phyloP scores from a whole-genome alignment of 164 flowering plant genomes.

The Kalanchoe fedtschenkoi region DNA sequence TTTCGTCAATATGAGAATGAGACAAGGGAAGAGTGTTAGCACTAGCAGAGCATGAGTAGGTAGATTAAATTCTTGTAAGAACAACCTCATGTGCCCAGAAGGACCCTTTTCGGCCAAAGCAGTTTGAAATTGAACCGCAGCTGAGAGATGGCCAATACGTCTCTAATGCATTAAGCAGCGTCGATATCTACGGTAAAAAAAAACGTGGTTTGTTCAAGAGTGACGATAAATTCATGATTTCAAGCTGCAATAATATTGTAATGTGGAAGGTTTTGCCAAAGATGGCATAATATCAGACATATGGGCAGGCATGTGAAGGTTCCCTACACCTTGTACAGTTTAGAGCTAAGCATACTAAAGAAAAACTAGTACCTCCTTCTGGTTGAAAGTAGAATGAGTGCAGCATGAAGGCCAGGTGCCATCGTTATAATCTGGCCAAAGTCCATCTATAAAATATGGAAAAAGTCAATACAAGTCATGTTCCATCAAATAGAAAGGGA shows the following conservation, averaged over 20 bases:
- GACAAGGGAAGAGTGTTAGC: conserved; percentile 22
- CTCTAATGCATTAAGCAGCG: conserved; percentile 40
- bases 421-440: conserved; percentile 79
- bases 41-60: neutral
- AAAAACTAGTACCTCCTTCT: conserved; percentile 33
- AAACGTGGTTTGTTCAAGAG: neutral
- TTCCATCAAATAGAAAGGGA: conserved; percentile 1
- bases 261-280: no score
- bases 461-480: no score
- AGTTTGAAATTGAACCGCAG: conserved; percentile 43
- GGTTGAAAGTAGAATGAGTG: conserved; percentile 28
- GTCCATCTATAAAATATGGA: conserved; percentile 43
- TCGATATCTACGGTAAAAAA: conserved; percentile 36
- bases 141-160: conserved; percentile 85
- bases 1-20: conserved; percentile 21
- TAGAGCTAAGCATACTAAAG: neutral
- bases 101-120: conserved; percentile 61
- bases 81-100: conserved; percentile 94
- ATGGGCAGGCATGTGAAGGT: neutral
- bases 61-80: conserved; percentile 7
- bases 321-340: neutral
- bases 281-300: no score
- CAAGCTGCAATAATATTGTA: no score
- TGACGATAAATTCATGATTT: neutral
- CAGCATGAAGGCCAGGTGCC: conserved; percentile 87